Percentiles rank a stretch among this genome's conserved stretches.
Evolutionary conservation across 192 early-diverging fungal genomes (phyloP).

Genomic region (Coemansia sp.): DNA sequence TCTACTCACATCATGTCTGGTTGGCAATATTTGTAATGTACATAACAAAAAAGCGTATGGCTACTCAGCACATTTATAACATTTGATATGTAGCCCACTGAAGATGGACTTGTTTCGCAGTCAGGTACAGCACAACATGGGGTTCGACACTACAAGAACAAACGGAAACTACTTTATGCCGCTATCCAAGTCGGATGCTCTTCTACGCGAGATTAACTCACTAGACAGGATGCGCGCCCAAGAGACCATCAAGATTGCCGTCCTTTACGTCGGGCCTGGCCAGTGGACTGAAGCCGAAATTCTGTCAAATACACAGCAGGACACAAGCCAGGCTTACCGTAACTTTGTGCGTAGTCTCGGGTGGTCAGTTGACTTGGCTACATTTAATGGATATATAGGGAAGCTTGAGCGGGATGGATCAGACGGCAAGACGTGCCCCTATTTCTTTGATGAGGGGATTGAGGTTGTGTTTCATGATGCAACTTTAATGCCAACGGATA

Average conservation of each 20-base stretch:
- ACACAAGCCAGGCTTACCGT: constrained; percentile 70
- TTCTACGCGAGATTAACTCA: constrained; percentile 34
- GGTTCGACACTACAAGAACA: constrained; percentile 8
- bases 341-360: constrained; percentile 88
- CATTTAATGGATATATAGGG: constrained; percentile 83
- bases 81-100: constrained; percentile 21
- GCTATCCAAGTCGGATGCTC: constrained; percentile 24
- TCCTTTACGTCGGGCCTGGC: constrained; percentile 88
- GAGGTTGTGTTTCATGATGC: constrained; percentile 95
- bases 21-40: background rate
- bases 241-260: constrained; percentile 85
- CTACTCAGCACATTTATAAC: background rate
- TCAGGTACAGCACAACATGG: constrained; percentile 28
- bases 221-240: constrained; percentile 50
- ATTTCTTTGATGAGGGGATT: constrained; percentile 78
- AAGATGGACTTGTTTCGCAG: constrained; percentile 36
- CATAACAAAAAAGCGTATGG: background rate
- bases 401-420: constrained; percentile 79
- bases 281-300: constrained; percentile 90
- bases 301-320: constrained; percentile 68
- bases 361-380: constrained; percentile 86
- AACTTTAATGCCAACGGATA: constrained; percentile 81
- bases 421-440: constrained; percentile 74
- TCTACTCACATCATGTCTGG: background rate
- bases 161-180: constrained; percentile 27